Evolutionary conservation across 1,139 yeast species (phyloP).

Genomic region (Pneumocystis carinii): DNA sequence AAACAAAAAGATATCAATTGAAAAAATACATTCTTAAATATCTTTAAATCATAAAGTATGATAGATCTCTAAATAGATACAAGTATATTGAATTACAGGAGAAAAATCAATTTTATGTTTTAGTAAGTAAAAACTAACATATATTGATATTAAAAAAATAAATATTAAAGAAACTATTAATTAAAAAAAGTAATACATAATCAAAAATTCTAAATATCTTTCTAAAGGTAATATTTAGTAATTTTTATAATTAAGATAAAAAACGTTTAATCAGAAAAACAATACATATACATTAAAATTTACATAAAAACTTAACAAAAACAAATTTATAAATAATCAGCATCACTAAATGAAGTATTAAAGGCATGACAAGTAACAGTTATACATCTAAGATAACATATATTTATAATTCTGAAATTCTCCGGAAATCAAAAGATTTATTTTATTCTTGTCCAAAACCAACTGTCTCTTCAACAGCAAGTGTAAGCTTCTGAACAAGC

Average conservation of each 20-base stretch:
- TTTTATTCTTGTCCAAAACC: conserved; percentile 87
- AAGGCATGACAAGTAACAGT: neutral
- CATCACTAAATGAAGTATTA: neutral
- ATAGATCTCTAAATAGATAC: neutral
- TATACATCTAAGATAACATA: neutral
- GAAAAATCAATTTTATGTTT: neutral
- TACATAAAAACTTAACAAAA: neutral
- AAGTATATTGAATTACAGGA: neutral
- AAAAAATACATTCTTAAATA: neutral
- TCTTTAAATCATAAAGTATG: neutral
- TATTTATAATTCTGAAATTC: neutral
- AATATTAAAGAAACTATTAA: no score
- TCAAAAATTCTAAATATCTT: no score
- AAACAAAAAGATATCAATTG: neutral
- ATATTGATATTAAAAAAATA: no score
- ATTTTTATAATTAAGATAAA: neutral
- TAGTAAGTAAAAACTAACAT: no score
- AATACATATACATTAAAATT: neutral
- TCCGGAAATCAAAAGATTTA: neutral
- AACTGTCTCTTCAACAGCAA: conserved; percentile 87
- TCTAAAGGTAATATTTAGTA: neutral
- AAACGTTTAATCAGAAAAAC: neutral
- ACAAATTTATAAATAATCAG: neutral
- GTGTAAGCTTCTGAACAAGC: conserved; percentile 61
- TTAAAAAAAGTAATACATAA: no score